Percentiles rank a stretch among this genome's conserved stretches.
phyloP scores from a whole-genome alignment of 2,329 filamentous ascomycete species.

The Sclerotinia nivalis region DNA sequence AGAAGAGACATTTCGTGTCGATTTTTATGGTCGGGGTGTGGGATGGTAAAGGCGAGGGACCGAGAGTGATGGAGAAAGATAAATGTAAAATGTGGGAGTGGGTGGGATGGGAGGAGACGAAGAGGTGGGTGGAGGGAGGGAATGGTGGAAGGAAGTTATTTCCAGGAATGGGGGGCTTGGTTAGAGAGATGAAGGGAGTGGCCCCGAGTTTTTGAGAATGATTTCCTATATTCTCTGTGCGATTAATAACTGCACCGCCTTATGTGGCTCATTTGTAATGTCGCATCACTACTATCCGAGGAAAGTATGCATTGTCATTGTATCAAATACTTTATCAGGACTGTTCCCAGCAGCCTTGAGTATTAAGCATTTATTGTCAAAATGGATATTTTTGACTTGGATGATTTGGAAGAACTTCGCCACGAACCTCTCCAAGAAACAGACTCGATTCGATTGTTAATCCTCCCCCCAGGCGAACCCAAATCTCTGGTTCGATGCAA shows the following conservation, averaged over 20 bases:
- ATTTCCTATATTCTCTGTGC: background rate
- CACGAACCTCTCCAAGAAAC: background rate
- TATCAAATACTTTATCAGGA: background rate
- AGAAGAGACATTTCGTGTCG: constrained; percentile 65
- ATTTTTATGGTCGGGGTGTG: constrained; percentile 60
- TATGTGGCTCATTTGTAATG: background rate
- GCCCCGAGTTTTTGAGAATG: background rate
- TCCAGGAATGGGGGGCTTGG: background rate
- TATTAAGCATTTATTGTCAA: background rate
- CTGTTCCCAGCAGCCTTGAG: background rate
- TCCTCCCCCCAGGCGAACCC: background rate
- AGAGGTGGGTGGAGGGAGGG: background rate
- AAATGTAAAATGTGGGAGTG: constrained; percentile 59
- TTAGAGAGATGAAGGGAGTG: constrained; percentile 8
- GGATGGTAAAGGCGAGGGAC: constrained; percentile 49
- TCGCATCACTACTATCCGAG: background rate
- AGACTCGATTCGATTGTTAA: background rate
- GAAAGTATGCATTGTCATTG: background rate
- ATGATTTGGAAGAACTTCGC: background rate
- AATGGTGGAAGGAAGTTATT: constrained; percentile 2
- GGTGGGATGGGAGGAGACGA: constrained; percentile 7
- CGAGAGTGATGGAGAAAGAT: constrained; percentile 51
- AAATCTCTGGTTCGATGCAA: background rate
- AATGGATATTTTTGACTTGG: background rate
- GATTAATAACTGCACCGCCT: background rate